These are phyloP conservation scores for Phylloporus arenicola DNA, from an alignment of 768 basidiomycete genomes.

Conservation along the genomic window DNA sequence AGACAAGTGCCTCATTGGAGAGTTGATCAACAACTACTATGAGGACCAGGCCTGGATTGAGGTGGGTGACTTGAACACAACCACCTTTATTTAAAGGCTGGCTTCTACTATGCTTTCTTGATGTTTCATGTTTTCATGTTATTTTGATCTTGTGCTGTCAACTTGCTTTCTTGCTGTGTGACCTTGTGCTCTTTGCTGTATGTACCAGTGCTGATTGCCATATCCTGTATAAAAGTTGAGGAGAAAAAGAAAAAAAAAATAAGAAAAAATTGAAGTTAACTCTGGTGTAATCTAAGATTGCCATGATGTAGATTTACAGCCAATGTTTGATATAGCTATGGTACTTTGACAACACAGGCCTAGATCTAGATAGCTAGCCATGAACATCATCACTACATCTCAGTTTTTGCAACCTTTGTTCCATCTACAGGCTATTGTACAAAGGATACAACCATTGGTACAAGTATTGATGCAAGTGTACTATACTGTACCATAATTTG, in stretches of 20 bases:
- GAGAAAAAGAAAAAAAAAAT: slow-evolving; percentile 3
- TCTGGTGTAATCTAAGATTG: too few relatives aligned
- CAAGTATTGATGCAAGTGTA: slow-evolving; percentile 10
- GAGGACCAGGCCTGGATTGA: slow-evolving; percentile 34
- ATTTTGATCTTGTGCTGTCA: slow-evolving; percentile 9
- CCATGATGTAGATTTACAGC: too few relatives aligned
- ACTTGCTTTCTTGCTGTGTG: slow-evolving; percentile 16
- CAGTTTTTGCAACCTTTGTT: slow-evolving; percentile 1
- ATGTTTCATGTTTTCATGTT: neutral
- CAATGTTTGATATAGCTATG: too few relatives aligned
- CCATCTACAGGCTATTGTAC: slow-evolving; percentile 21
- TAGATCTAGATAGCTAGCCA: neutral
- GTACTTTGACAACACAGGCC: too few relatives aligned
- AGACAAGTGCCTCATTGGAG: slow-evolving; percentile 39
- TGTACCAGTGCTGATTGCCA: neutral
- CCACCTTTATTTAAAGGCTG: slow-evolving; percentile 13
- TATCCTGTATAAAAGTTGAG: slow-evolving; percentile 8
- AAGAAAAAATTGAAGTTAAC: too few relatives aligned
- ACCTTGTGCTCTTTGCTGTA: neutral
- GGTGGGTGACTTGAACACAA: slow-evolving; percentile 25
- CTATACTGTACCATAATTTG: slow-evolving; percentile 16
- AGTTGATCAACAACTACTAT: slow-evolving; percentile 29
- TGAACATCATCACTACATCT: neutral
- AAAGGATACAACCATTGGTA: slow-evolving; percentile 20
- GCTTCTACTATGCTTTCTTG: neutral